phyloP scores from a whole-genome alignment of 768 basidiomycete genomes.

The Mycena sanguinolenta region DNA sequence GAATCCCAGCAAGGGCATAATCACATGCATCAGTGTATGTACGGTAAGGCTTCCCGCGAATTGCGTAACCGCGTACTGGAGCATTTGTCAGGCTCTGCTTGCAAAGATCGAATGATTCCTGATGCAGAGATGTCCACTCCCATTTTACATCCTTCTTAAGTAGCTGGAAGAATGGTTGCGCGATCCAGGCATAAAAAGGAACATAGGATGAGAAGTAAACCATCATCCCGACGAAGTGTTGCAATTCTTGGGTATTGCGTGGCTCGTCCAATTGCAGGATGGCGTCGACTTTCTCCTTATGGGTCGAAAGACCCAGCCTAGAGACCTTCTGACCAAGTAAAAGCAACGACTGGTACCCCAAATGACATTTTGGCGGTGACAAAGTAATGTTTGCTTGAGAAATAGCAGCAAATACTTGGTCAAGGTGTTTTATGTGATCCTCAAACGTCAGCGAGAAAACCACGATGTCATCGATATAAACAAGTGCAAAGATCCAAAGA shows the following conservation, averaged over 20 bases:
- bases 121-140: background rate
- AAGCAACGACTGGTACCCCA: slow-evolving; percentile 45
- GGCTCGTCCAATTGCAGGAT: slow-evolving; percentile 53
- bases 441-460: slow-evolving; percentile 45
- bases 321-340: slow-evolving; percentile 18
- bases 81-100: slow-evolving; percentile 36
- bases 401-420: slow-evolving; percentile 46
- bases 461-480: slow-evolving; percentile 59
- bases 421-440: slow-evolving; percentile 49
- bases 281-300: slow-evolving; percentile 27
- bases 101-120: background rate
- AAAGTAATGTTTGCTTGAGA: slow-evolving; percentile 45
- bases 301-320: background rate
- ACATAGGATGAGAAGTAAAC: slow-evolving; percentile 50
- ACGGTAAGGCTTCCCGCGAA: background rate
- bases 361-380: slow-evolving; percentile 51
- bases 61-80: slow-evolving; percentile 7
- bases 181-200: slow-evolving; percentile 50
- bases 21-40: slow-evolving; percentile 2
- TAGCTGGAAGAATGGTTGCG: slow-evolving; percentile 10
- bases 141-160: slow-evolving; percentile 5
- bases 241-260: slow-evolving; percentile 49
- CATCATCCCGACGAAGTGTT: slow-evolving; percentile 40
- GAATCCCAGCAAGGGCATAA: background rate
- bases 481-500: slow-evolving; percentile 54